phyloP scores from a whole-genome alignment of 192 early-diverging fungal genomes.

The Rhizophagus prolifer region DNA sequence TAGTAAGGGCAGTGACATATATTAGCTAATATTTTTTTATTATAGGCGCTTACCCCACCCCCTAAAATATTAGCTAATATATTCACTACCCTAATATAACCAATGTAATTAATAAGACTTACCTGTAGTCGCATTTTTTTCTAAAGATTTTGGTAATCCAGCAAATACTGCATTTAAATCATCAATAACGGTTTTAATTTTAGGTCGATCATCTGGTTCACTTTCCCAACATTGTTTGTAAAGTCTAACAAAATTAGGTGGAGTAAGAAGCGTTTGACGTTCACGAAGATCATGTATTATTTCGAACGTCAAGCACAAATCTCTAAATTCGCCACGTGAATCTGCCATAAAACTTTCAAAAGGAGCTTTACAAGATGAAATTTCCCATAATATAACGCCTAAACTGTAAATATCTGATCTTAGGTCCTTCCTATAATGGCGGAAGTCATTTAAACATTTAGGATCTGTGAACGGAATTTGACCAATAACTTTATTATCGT shows the following conservation, averaged over 20 bases:
- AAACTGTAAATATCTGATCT: neutral
- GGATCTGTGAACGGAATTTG: neutral
- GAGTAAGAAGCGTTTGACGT: slow-evolving; percentile 29
- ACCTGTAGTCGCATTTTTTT: too few species aligned
- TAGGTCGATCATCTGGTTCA: slow-evolving; percentile 33
- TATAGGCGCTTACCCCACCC: too few species aligned
- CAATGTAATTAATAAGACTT: too few species aligned
- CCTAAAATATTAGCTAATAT: too few species aligned
- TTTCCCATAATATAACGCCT: neutral
- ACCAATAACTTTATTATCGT: neutral
- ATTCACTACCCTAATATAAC: too few species aligned
- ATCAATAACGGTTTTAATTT: neutral
- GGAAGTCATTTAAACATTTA: neutral
- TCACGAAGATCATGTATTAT: slow-evolving; percentile 40
- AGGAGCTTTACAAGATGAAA: neutral
- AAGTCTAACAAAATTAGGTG: slow-evolving; percentile 31
- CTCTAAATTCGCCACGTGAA: neutral
- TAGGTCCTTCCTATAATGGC: neutral
- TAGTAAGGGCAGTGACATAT: too few species aligned
- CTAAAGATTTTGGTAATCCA: too few species aligned
- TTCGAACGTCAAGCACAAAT: slow-evolving; percentile 7
- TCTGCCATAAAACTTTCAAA: neutral
- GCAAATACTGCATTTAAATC: neutral
- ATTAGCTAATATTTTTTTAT: too few species aligned
- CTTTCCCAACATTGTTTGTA: slow-evolving; percentile 38